phyloP scores from a whole-genome alignment of 768 basidiomycete genomes.

The Mycena metata region DNA sequence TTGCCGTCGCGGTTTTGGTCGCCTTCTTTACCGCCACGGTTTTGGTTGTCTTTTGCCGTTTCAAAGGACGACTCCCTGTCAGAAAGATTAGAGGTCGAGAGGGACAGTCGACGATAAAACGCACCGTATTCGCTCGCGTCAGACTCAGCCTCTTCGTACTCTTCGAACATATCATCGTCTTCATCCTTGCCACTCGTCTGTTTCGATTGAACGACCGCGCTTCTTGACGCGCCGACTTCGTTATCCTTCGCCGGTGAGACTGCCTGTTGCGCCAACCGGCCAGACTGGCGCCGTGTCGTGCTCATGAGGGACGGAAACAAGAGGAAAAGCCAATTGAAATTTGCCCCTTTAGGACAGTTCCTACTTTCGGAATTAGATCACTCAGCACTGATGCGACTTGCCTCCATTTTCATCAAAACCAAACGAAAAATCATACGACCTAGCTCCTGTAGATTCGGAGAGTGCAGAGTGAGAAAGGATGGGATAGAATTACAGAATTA shows the following conservation, averaged over 20 bases:
- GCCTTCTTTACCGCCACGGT: not conserved
- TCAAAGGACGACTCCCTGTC: slow-evolving; percentile 14
- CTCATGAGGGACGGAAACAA: slow-evolving; percentile 15
- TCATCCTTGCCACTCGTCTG: slow-evolving; percentile 5
- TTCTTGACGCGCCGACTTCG: not conserved
- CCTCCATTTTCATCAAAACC: too few relatives aligned
- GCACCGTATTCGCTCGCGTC: slow-evolving; percentile 24
- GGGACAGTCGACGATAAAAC: not conserved
- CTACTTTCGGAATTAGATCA: too few relatives aligned
- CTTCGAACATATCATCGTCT: too few relatives aligned
- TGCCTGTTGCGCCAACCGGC: not conserved
- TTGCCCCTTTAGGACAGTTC: too few relatives aligned
- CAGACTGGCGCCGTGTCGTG: slow-evolving; percentile 19
- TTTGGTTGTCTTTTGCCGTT: slow-evolving; percentile 17
- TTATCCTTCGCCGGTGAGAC: not conserved
- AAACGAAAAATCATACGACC: too few relatives aligned
- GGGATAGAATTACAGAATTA: slow-evolving; percentile 13
- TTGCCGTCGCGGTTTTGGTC: not conserved
- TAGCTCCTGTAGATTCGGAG: too few relatives aligned
- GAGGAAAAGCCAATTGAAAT: too few relatives aligned
- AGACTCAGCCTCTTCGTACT: too few relatives aligned
- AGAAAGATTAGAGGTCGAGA: not conserved
- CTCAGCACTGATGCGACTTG: too few relatives aligned
- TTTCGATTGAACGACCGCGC: not conserved
- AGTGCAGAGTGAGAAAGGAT: not conserved